These are phyloP conservation scores for Cladophialophora chaetospira DNA, from an alignment of 2,329 filamentous ascomycete species.

Conservation along the genomic window DNA sequence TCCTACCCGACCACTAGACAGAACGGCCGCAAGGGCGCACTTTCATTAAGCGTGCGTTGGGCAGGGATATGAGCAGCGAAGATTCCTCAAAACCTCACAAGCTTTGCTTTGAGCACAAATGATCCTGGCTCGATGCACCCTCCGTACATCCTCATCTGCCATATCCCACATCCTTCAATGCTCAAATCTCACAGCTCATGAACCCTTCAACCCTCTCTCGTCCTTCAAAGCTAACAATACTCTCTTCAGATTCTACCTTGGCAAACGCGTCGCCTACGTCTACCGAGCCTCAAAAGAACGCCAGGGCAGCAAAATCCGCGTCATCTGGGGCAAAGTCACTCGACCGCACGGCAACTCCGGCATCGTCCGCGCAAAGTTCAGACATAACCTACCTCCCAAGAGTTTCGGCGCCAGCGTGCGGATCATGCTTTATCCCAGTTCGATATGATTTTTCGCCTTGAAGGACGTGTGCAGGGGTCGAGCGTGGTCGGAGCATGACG, in stretches of 20 bases:
- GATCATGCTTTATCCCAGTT: slow-evolving; percentile 97
- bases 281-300: slow-evolving; percentile 95
- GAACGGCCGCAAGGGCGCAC: not conserved
- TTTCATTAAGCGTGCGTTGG: no score
- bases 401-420: slow-evolving; percentile 95
- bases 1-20: not conserved
- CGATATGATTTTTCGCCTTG: slow-evolving; percentile 67
- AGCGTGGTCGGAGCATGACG: not conserved
- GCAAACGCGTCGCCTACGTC: slow-evolving; percentile 98
- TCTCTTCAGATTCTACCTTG: slow-evolving; percentile 76
- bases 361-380: slow-evolving; percentile 96
- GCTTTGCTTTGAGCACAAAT: no score
- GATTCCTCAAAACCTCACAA: no score
- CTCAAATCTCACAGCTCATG: no score
- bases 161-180: no score
- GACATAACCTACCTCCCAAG: slow-evolving; percentile 91
- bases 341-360: slow-evolving; percentile 97
- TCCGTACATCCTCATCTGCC: no score
- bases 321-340: slow-evolving; percentile 99
- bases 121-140: no score
- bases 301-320: slow-evolving; percentile 95
- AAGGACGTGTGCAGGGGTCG: not conserved
- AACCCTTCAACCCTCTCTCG: not conserved
- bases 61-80: no score
- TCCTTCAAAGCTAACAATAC: not conserved